Conservation (phyloP, 1,284 basidiomycete genomes). For the Heterobasidion irregulare region DNA sequence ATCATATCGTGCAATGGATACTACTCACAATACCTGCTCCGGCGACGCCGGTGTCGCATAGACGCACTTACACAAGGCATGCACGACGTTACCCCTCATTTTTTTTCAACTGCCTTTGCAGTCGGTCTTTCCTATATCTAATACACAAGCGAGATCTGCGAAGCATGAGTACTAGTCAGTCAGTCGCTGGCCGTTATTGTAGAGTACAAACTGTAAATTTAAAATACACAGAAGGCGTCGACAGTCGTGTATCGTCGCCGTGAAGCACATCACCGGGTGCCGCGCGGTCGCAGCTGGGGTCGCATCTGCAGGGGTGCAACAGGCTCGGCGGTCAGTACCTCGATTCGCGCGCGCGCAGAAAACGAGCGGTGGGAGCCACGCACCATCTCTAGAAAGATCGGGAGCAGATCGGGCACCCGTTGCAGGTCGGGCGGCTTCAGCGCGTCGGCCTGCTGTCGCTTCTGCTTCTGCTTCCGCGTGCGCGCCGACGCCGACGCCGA, state of each 20-base stretch:
- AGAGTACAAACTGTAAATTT: not conserved
- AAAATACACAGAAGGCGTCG: not conserved
- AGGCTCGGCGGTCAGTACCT: slow-evolving; percentile 2
- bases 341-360: not conserved
- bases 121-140: too few species aligned
- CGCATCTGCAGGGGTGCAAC: slow-evolving; percentile 23
- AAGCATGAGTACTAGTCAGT: not conserved
- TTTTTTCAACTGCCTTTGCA: not conserved
- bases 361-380: slow-evolving; percentile 16
- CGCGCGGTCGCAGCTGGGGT: slow-evolving; percentile 19
- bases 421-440: slow-evolving; percentile 72
- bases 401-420: slow-evolving; percentile 70
- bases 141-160: too few species aligned
- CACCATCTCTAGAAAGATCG: slow-evolving; percentile 87
- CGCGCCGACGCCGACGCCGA: slow-evolving; percentile 4
- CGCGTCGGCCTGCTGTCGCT: slow-evolving; percentile 32
- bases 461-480: slow-evolving; percentile 17
- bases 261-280: not conserved
- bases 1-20: not conserved
- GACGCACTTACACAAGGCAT: not conserved
- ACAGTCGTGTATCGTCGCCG: not conserved
- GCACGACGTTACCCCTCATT: slow-evolving; percentile 1
- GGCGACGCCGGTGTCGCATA: not conserved
- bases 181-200: not conserved
- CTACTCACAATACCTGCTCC: not conserved